phyloP scores from a whole-genome alignment of 176 grass and related monocot genomes.

The Eremochloa ophiuroides region DNA sequence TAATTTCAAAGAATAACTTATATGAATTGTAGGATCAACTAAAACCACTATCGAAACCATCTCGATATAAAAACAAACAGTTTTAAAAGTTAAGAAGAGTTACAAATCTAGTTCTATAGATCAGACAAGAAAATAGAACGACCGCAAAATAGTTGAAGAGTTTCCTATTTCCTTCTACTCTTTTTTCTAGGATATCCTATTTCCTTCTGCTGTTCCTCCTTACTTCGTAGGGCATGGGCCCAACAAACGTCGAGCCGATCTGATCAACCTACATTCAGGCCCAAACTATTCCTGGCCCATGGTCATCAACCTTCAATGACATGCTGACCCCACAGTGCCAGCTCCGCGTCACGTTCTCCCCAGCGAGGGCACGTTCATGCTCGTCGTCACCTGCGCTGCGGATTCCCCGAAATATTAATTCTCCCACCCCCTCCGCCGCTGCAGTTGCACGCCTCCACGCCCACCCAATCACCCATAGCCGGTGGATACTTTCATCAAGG shows the following conservation, averaged over 20 bases:
- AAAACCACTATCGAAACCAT: too few species aligned
- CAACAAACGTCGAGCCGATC: neutral
- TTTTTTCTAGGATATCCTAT: too few species aligned
- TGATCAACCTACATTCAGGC: neutral
- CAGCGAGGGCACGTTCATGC: neutral
- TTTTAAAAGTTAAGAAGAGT: too few species aligned
- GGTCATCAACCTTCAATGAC: neutral
- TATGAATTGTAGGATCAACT: too few species aligned
- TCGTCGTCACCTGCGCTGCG: neutral
- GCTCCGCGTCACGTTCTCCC: neutral
- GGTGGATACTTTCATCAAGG: neutral
- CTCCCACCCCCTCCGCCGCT: neutral
- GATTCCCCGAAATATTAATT: conserved; percentile 4
- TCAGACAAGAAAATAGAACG: too few species aligned
- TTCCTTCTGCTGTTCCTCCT: too few species aligned
- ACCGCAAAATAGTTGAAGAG: too few species aligned
- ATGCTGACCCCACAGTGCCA: neutral
- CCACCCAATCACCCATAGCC: neutral
- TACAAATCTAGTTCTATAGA: too few species aligned
- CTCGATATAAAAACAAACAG: too few species aligned
- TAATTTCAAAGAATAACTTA: too few species aligned
- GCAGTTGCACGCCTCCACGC: neutral
- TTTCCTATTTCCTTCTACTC: too few species aligned
- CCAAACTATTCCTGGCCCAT: neutral
- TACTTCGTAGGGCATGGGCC: neutral